Base-by-base conservation (phyloP, 1,284 basidiomycete genomes). In the Ustilago loliicola region DNA sequence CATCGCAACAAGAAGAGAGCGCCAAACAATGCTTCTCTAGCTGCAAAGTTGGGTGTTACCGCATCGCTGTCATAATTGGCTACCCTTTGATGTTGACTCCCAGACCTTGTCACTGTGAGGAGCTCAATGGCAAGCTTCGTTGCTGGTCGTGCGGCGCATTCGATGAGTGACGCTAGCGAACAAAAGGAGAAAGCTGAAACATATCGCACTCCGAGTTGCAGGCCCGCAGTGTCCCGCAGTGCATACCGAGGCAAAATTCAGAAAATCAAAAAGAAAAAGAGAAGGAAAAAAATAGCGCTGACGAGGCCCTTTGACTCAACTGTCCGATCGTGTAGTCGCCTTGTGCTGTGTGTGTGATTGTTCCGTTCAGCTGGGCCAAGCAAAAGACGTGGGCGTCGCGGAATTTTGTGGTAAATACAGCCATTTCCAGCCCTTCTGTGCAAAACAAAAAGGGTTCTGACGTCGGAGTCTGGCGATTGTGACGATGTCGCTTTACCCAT, bases 121-220 rank as follows among this genome's bases (percentile, higher is more conserved):
- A 8, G 36, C 3, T 10, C 36, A 10, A 38, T 15, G 36, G 36
- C 36, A 3, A 50, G 25, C 48, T 8, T 29, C 13, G 42, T 21
- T 45, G 42, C 42, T 45, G 21, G 42, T 8, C 42, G 7, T 45
- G n/a, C 42, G 21, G n/a, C 42, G 42, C 21, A 45, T 45, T 50
- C 48, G 19, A 29, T 27, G 23, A 50, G 48, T 30, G 48, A 50
- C 25, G 48, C 48, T 50, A 50, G 48, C 29, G 48, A 7, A 47
- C 17, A 11, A 15, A 23, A 50, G 27, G 25, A 4, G 25, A 29
- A 17, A 27, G 11, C 27, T 13, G 48, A 50, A n/a, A 50, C 25
- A 50, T 27, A 30, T 29, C n/a, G 23, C 48, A 15, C 11, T 50
- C 7, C 5, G 17, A 25, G 2, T 29, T 50, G 23, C n/a, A 21